Conservation (phyloP, 176 grass and related monocot species). For the Paspalum vaginatum region DNA sequence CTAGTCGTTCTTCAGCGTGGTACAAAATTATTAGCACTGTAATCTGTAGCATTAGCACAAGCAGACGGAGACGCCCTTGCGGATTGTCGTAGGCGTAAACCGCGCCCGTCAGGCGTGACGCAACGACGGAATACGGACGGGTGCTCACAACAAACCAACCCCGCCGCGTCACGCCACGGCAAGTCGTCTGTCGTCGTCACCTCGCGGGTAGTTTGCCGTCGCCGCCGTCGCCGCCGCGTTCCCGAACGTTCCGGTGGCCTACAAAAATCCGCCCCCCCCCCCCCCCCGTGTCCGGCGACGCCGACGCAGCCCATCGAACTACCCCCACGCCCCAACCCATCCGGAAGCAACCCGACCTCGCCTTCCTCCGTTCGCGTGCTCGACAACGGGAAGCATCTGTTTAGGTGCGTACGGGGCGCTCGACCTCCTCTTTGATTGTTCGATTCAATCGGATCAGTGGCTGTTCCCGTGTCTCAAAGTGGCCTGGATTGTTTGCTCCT, state of each 20-base stretch:
- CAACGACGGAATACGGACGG: background rate
- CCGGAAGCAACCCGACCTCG: background rate
- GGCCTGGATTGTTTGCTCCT: background rate
- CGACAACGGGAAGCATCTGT: background rate
- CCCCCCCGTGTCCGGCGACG: background rate
- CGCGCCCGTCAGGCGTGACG: slow-evolving; percentile 14
- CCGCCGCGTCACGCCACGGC: background rate
- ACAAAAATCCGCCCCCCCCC: background rate
- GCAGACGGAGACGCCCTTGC: background rate
- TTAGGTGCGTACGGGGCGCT: slow-evolving; percentile 1
- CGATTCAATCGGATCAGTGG: background rate
- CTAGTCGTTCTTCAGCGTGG: too few species aligned
- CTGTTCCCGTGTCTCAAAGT: background rate
- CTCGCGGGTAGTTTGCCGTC: background rate
- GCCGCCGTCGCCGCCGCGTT: background rate
- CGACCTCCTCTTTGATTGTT: background rate
- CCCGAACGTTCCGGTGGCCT: slow-evolving; percentile 29
- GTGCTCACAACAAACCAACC: background rate
- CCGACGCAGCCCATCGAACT: background rate
- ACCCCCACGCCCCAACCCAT: background rate
- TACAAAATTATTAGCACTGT: too few species aligned
- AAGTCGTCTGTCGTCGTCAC: background rate
- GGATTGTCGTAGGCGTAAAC: background rate
- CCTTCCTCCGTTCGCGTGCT: background rate
- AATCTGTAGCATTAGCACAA: too few species aligned